A percentile compares a stretch with the other conserved stretches of the same genome.
These are phyloP conservation scores for Ustilago shanxiensis DNA, from an alignment of 1,284 basidiomycete genomes.

Conservation along the genomic window DNA sequence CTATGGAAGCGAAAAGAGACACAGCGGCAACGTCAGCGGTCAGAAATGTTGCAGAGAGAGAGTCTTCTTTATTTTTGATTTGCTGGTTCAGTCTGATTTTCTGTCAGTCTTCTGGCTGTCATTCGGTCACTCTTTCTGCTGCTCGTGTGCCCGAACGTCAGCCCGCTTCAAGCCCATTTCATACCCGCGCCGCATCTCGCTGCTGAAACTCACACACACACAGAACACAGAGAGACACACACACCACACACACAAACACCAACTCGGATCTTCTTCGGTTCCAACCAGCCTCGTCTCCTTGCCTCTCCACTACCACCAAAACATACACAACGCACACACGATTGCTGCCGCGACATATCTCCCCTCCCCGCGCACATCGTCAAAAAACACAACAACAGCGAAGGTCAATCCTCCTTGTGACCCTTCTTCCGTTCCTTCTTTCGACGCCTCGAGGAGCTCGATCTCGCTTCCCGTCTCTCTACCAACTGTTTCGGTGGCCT, in stretches of 20 bases:
- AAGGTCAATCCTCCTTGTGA: not conserved
- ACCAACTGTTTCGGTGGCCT: slow-evolving; percentile 11
- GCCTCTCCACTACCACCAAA: slow-evolving; percentile 13
- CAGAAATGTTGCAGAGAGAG: too few species aligned
- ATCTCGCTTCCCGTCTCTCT: slow-evolving; percentile 18
- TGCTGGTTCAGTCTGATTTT: not conserved
- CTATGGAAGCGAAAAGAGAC: not conserved
- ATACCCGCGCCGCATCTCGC: slow-evolving; percentile 6
- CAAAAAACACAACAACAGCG: not conserved
- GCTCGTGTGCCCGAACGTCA: not conserved
- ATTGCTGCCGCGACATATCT: slow-evolving; percentile 6
- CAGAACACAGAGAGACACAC: too few species aligned
- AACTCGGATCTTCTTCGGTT: slow-evolving; percentile 27
- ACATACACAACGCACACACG: slow-evolving; percentile 1
- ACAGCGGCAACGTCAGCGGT: slow-evolving; percentile 5
- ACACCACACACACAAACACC: too few species aligned
- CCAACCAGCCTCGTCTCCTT: slow-evolving; percentile 11
- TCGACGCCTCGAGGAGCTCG: not conserved
- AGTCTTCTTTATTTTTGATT: not conserved
- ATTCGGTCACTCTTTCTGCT: not conserved
- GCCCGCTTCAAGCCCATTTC: not conserved
- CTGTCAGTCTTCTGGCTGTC: too few species aligned
- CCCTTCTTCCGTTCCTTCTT: not conserved
- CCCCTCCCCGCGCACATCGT: not conserved
- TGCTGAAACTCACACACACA: not conserved